A percentile compares a stretch with the other conserved stretches of the same genome.
Evolutionary conservation across 1,284 basidiomycete species (phyloP).

Genomic region (Cryptococcus sp.): DNA sequence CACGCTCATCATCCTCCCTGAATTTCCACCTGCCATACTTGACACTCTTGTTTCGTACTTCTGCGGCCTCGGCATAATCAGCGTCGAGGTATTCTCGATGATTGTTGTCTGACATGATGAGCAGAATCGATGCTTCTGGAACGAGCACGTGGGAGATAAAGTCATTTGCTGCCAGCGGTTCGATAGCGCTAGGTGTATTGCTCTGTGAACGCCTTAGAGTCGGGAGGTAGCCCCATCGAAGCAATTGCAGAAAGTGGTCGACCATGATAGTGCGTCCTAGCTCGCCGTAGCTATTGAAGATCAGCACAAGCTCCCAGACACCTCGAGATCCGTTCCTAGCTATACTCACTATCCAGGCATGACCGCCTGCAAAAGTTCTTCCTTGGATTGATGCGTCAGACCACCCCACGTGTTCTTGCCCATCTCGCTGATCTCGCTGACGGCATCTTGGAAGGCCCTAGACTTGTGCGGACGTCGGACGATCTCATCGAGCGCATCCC

Average conservation of each 20-base stretch:
- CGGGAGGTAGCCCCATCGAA: conserved; percentile 28
- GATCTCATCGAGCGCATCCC: conserved; percentile 28
- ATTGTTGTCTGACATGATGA: conserved; percentile 44
- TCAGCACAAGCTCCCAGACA: conserved; percentile 10
- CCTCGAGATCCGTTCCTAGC: background rate
- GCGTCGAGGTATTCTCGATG: conserved; percentile 4
- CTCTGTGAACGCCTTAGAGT: conserved; percentile 4
- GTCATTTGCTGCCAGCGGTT: conserved; percentile 34
- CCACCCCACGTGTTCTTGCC: conserved; percentile 31
- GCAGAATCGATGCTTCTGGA: conserved; percentile 41
- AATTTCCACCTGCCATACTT: conserved; percentile 35
- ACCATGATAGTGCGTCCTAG: conserved; percentile 37
- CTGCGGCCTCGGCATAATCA: conserved; percentile 9
- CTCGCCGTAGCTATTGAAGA: conserved; percentile 39
- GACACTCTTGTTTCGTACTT: conserved; percentile 29
- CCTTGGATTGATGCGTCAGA: conserved; percentile 18
- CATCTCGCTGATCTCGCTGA: conserved; percentile 21
- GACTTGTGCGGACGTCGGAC: conserved; percentile 19
- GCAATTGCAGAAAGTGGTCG: conserved; percentile 34
- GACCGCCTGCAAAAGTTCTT: conserved; percentile 19
- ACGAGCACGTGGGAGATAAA: conserved; percentile 45
- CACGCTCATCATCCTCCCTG: conserved; percentile 9
- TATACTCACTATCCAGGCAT: conserved; percentile 47
- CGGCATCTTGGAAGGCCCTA: conserved; percentile 8
- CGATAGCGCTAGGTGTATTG: conserved; percentile 4